Evolutionary conservation across 495 filamentous ascomycete genomes (phyloP).

Genomic region (Cercophora sp.): DNA sequence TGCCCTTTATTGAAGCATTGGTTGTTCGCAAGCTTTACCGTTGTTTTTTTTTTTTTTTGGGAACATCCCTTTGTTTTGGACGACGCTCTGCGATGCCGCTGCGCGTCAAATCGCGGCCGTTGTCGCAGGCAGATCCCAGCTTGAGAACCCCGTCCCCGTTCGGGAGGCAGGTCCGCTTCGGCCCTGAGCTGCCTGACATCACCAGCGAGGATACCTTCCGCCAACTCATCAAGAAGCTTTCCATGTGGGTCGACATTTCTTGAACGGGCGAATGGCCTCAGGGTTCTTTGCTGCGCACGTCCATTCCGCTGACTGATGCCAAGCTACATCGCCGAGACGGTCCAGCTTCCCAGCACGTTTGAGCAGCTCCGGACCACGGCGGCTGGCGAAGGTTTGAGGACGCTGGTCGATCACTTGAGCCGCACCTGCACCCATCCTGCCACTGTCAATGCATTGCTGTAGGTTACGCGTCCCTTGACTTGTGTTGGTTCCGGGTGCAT

Average conservation of each 20-base stretch:
- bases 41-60: too few species aligned
- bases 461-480: conserved; percentile 25
- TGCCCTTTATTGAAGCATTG: too few species aligned
- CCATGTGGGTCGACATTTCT: conserved; percentile 50
- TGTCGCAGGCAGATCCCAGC: conserved; percentile 17
- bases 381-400: conserved; percentile 58
- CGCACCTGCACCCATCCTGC: conserved; percentile 64
- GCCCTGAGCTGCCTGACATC: conserved; percentile 57
- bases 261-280: not conserved
- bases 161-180: conserved; percentile 15
- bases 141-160: conserved; percentile 27
- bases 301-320: conserved; percentile 4
- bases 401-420: conserved; percentile 62
- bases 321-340: conserved; percentile 62
- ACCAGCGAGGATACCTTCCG: conserved; percentile 59
- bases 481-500: too few species aligned
- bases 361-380: conserved; percentile 71
- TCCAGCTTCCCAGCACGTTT: conserved; percentile 68
- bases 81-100: too few species aligned
- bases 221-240: conserved; percentile 64
- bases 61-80: too few species aligned
- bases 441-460: conserved; percentile 78
- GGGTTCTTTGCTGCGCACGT: not conserved
- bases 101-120: conserved; percentile 40
- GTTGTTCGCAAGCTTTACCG: too few species aligned